These are phyloP conservation scores for Cicer chorassanicum DNA, from an alignment of 306 rosid genomes.

Conservation along the genomic window DNA sequence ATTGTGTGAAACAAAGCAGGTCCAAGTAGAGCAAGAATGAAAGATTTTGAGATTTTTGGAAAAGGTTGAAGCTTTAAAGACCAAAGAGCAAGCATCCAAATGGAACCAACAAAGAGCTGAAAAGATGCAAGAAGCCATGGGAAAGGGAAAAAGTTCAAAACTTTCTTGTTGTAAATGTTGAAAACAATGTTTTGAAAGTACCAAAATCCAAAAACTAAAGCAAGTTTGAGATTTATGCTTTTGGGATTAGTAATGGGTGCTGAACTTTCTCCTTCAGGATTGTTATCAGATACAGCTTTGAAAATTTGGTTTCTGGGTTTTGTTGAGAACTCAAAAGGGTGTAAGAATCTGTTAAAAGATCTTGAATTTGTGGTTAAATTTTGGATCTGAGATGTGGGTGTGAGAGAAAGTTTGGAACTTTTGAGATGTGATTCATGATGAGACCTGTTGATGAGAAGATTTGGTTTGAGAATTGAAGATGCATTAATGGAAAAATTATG, in stretches of 20 bases:
- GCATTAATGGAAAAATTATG: conserved; percentile 48
- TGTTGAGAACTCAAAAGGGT: conserved; percentile 48
- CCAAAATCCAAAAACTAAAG: conserved; percentile 81
- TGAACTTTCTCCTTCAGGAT: conserved; percentile 55
- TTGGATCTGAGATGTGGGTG: conserved; percentile 53
- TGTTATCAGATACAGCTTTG: conserved; percentile 57
- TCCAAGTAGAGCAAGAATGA: conserved; percentile 80
- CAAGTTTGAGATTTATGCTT: conserved; percentile 61
- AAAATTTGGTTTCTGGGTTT: conserved; percentile 52
- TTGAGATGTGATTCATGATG: conserved; percentile 38
- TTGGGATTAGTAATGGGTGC: conserved; percentile 45
- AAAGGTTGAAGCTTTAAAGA: conserved; percentile 78
- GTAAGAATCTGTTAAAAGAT: conserved; percentile 39
- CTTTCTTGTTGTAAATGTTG: conserved; percentile 92
- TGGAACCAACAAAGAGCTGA: conserved; percentile 88
- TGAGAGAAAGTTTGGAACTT: conserved; percentile 44
- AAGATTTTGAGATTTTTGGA: conserved; percentile 78
- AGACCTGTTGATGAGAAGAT: conserved; percentile 48
- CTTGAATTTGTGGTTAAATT: conserved; percentile 44
- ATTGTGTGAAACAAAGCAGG: conserved; percentile 96
- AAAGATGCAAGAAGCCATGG: conserved; percentile 98
- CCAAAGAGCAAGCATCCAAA: conserved; percentile 89
- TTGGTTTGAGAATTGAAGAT: conserved; percentile 45
- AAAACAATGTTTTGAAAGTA: conserved; percentile 90
- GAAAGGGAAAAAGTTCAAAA: conserved; percentile 71